Evolutionary conservation across 2,329 filamentous ascomycete genomes (phyloP).

Genomic region (Aspergillus costaricaensis): DNA sequence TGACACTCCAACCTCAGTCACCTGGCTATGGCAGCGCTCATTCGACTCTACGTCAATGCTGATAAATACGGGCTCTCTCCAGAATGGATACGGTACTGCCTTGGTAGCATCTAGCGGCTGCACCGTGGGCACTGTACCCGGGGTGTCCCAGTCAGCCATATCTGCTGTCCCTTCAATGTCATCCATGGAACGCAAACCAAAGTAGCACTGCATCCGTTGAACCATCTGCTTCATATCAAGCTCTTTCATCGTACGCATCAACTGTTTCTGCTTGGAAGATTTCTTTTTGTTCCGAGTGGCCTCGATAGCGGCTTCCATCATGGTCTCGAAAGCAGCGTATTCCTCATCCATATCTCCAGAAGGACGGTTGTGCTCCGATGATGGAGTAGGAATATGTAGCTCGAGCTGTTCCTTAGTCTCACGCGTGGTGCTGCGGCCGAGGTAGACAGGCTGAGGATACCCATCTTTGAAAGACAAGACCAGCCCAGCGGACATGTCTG

Average conservation of each 20-base stretch:
- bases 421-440: slow-evolving; percentile 59
- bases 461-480: slow-evolving; percentile 62
- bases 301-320: slow-evolving; percentile 56
- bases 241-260: slow-evolving; percentile 53
- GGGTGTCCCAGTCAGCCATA: slow-evolving; percentile 17
- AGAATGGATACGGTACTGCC: slow-evolving; percentile 50
- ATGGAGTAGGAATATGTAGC: slow-evolving; percentile 31
- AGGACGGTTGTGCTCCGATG: background rate
- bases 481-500: slow-evolving; percentile 57
- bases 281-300: slow-evolving; percentile 54
- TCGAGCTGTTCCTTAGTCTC: slow-evolving; percentile 45
- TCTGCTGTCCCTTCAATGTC: slow-evolving; percentile 17
- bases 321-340: slow-evolving; percentile 37
- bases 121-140: slow-evolving; percentile 21
- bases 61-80: slow-evolving; percentile 67
- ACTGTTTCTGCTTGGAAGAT: slow-evolving; percentile 49
- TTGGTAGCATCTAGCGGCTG: slow-evolving; percentile 49
- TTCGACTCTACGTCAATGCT: slow-evolving; percentile 81
- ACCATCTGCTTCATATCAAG: slow-evolving; percentile 58
- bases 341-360: slow-evolving; percentile 13
- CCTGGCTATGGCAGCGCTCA: slow-evolving; percentile 64
- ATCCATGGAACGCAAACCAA: slow-evolving; percentile 63
- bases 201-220: slow-evolving; percentile 67
- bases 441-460: slow-evolving; percentile 66
- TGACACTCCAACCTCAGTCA: slow-evolving; percentile 86